Evolutionary conservation across 192 early-diverging fungal species (phyloP), one percentile per base, ranked within the genome.

Genomic region (Phycomyces blakesleeanus): DNA sequence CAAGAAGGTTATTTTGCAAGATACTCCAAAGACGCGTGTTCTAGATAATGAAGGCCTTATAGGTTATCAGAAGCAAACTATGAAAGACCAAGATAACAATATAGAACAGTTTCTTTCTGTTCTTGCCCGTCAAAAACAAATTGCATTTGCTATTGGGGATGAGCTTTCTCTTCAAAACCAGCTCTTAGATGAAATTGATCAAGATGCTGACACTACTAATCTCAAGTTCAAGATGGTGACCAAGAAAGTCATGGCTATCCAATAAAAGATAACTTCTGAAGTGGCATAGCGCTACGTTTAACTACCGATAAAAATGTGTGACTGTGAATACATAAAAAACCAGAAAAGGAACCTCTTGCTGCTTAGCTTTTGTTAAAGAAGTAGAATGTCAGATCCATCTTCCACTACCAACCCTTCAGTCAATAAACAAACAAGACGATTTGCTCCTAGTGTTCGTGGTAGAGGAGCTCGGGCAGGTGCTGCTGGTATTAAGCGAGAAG

Each of bases 121-220:
- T 27, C 64, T 98, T 57, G 75, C 78, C 49, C 81, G 94, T 40
- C 96, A 98, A 69, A 85, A 86, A 64, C 83, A 95, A 63, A 83
- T 98, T 74, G 94, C 94, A 16, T 50, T 85, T 57, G 83, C 89
- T 18, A 97, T 98, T 57, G 86, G 89, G n/a, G 71, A 93, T 21
- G 96, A 98, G 73, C 78, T 98, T 37, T 94, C 96, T 54, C 71
- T 85, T 62, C 96, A 98, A 64, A 98, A 91, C 77, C 83, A 89
- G 66, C 50, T 97, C 63, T 69, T 98, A 66, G 86, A 85, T 27
- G 93, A 97, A 56, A 66, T 98, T 8, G 91, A 91, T 62, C 76
- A 83, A 49, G 82, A 88, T 61, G 81, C 95, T 18, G 90, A 87
- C 37, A 69, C 86, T 53, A 93, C 91, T 6, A 76, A 82, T 21